A percentile compares a stretch with the other conserved stretches of the same genome.
These are phyloP conservation scores for Allium cepa DNA, from an alignment of 106 monocot species.

Conservation along the genomic window DNA sequence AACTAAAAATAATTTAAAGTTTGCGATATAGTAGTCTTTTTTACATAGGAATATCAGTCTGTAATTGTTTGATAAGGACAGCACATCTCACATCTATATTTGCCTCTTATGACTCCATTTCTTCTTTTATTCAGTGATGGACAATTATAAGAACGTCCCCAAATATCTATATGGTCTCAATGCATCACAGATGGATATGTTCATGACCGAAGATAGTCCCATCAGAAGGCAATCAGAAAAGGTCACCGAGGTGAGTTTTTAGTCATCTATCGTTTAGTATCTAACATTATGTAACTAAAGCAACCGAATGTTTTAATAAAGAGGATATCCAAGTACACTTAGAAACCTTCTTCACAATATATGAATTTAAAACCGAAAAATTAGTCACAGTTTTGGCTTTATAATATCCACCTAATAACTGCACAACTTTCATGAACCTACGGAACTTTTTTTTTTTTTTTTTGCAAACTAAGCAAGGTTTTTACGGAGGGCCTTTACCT, in stretches of 20 bases:
- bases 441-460: too few species aligned
- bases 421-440: too few species aligned
- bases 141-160: slow-evolving; percentile 84
- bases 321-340: too few species aligned
- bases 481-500: too few species aligned
- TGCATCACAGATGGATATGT: slow-evolving; percentile 89
- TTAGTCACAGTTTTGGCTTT: too few species aligned
- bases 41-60: not conserved
- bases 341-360: too few species aligned
- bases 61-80: not conserved
- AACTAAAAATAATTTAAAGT: not conserved
- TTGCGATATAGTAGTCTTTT: not conserved
- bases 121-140: slow-evolving; percentile 50
- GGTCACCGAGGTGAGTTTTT: slow-evolving; percentile 60
- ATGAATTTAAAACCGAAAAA: too few species aligned
- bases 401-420: too few species aligned
- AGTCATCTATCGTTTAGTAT: too few species aligned
- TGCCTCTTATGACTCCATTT: not conserved
- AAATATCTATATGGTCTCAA: slow-evolving; percentile 62
- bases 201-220: slow-evolving; percentile 89
- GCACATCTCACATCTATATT: not conserved
- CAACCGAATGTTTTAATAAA: too few species aligned
- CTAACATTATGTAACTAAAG: too few species aligned
- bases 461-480: too few species aligned
- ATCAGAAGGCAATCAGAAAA: slow-evolving; percentile 55